phyloP scores from a whole-genome alignment of 192 early-diverging fungal species.

The Podila epigama region DNA sequence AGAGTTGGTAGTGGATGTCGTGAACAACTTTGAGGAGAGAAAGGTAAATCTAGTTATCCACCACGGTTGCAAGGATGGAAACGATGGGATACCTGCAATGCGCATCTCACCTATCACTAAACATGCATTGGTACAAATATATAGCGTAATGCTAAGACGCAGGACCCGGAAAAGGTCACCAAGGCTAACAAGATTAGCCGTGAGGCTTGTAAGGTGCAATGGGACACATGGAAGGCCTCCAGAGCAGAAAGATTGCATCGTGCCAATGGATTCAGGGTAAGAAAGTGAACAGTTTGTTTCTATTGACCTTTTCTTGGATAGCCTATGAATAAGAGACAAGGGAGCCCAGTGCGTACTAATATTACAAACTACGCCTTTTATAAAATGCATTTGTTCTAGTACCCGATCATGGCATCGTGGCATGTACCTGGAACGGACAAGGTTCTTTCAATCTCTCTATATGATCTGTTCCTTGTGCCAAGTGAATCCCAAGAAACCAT shows the following conservation, averaged over 20 bases:
- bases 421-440: conserved; percentile 54
- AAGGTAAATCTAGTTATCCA: conserved; percentile 64
- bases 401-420: conserved; percentile 62
- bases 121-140: conserved; percentile 9
- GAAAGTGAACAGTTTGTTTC: background rate
- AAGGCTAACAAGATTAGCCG: conserved; percentile 74
- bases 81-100: too few relatives aligned
- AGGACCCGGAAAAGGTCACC: conserved; percentile 70
- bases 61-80: too few relatives aligned
- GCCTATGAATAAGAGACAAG: too few relatives aligned
- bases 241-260: conserved; percentile 70
- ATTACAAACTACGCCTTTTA: too few relatives aligned
- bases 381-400: conserved; percentile 38
- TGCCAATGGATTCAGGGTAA: conserved; percentile 79
- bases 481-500: background rate
- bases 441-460: conserved; percentile 33
- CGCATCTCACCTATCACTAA: too few relatives aligned
- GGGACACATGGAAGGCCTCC: conserved; percentile 64
- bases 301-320: background rate
- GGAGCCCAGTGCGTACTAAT: too few relatives aligned
- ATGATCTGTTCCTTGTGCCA: conserved; percentile 26
- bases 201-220: conserved; percentile 64
- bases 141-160: conserved; percentile 63
- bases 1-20: conserved; percentile 63
- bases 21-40: conserved; percentile 64